Evolutionary conservation across 495 filamentous ascomycete genomes (phyloP).

Genomic region (Xylaria grammica): DNA sequence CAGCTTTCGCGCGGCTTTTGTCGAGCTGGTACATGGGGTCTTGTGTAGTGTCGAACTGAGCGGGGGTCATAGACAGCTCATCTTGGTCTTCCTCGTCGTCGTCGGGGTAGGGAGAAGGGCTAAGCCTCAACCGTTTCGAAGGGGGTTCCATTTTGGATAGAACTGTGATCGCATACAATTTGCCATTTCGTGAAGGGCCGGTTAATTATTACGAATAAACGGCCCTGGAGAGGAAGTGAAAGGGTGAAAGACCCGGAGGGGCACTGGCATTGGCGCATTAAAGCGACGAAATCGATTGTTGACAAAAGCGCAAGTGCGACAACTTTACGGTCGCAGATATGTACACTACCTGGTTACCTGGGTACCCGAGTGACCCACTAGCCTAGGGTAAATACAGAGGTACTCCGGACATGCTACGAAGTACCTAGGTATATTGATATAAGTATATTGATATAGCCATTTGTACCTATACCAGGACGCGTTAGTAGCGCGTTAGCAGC

Average conservation of each 20-base stretch:
- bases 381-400: no score
- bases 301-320: no score
- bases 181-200: slow-evolving; percentile 17
- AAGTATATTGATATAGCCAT: no score
- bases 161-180: neutral
- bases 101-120: slow-evolving; percentile 38
- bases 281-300: no score
- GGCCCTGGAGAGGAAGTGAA: neutral
- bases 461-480: neutral
- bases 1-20: slow-evolving; percentile 63
- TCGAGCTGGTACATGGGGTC: slow-evolving; percentile 60
- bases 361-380: no score
- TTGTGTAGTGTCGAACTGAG: slow-evolving; percentile 48
- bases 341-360: no score
- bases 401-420: no score
- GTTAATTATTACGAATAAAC: neutral
- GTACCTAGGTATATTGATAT: no score
- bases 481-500: slow-evolving; percentile 7
- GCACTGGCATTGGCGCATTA: no score
- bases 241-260: no score
- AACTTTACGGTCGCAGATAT: no score
- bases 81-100: slow-evolving; percentile 49
- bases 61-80: slow-evolving; percentile 47
- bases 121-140: slow-evolving; percentile 61
- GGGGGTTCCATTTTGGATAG: slow-evolving; percentile 59